Evolutionary conservation across 2,329 filamentous ascomycete genomes (phyloP), one percentile per base, ranked within the genome.

Genomic region (Nigrograna mackinnonii): DNA sequence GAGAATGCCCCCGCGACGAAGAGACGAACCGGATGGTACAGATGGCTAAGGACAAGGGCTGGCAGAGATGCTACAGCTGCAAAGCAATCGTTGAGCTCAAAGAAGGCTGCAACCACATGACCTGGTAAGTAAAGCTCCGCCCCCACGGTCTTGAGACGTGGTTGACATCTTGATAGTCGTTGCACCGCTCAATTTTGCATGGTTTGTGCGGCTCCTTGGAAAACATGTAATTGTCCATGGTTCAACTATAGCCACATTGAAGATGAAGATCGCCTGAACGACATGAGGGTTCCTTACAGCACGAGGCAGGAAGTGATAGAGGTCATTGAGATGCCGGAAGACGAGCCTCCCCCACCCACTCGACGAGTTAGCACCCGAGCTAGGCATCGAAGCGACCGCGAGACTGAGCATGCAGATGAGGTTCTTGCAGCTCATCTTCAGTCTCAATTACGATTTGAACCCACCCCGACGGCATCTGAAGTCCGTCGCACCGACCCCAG

Each of bases 41-140:
- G 37, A 75, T 86, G 44, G 85, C 84, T 5, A 82, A 83, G 52
- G 74, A 83, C 19, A 75, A 84, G 39, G 86, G 86, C 18, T 91
- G 86, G 85, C 85, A 89, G 64, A 77, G 82, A 35, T 96, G 89
- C 65, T 85, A 84, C 61, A 83, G 77, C 49, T 95, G 91, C 70
- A 82, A 79, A 50, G 76, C 80, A 28, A 78, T 88, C 74, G 86
- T 95, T 33, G 87, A 95, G 66, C 72, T 90, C 37, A 86, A 86
- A 54, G 87, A 92, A 66, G 89, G 89, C 33, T 91, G 87, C 68
- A 91, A 92, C 69, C 90, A 92, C 64, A 92, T 95, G 82, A 90
- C 83, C 20, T 95, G 90, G 85, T 88, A 74, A 69, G 82, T 70
- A 17, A 11, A n/a, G n/a, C n/a, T 14, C 19, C 20, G 18, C 44